Base-by-base conservation (phyloP, 148 eudicot species). In the Nyssa sinensis region DNA sequence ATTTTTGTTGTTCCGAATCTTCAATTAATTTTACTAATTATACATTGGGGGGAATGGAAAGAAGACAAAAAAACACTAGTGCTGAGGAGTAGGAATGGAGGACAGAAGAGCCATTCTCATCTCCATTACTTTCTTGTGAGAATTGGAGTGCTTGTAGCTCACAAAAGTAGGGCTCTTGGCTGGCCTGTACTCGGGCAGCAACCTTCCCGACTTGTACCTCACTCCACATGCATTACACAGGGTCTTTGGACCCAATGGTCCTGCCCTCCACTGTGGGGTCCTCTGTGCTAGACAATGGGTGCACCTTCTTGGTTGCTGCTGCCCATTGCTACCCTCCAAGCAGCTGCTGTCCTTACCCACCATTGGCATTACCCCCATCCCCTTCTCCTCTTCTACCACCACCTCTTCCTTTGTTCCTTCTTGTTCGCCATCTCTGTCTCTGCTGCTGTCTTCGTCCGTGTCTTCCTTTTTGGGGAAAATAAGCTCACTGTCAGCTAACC, bases 151-250 rank as follows among this genome's bases (percentile, higher is more conserved):
- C 80, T 73, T 49, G 61, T 69, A 70, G 59, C 82, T 77, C 63
- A 82, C 80, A 75, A 86, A 86, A 49, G 87, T 86, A n/a, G 89
- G 87, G 71, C 89, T 86, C 41, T 79, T 79, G 37, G 89, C 89
- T 25, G 89, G 89, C 73, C 89, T 77, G 61, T 86, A 86, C 77
- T 86, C 85, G 25, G 89, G 85, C 65, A 81, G 75, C 72, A 86
- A 63, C 70, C 77, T 81, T 62, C 89, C 89, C 17, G 87, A 78
- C 73, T 82, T 81, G 75, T 83, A 86, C 74, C 87, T 79, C 63
- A 86, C 83, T 21, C 89, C 89, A 82, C 89, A 86, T 41, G 89
- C 89, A 82, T 86, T 86, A 49, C 89, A 86, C 31, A 86, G 71
- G 34, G 89, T 86, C 60, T 82, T 84, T 51, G 87, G 87, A 3